Conservation (phyloP, 1,284 basidiomycete species). For the Rhodotorula sp. region DNA sequence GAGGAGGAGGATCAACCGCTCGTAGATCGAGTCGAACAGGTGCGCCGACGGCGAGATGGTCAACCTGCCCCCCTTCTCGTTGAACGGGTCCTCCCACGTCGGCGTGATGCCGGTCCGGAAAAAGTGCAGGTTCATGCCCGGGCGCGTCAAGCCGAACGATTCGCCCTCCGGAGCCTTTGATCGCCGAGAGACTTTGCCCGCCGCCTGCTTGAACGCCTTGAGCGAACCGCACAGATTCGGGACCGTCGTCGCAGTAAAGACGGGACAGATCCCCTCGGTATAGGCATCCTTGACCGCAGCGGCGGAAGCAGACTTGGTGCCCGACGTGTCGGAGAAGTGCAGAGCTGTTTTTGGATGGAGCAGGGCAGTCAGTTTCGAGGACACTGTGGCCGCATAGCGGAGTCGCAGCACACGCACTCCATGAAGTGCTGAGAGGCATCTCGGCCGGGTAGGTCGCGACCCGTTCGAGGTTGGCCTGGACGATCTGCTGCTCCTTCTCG, state of each 20-base stretch:
- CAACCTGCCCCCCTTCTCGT: slow-evolving; percentile 40
- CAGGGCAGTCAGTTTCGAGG: too few relatives aligned
- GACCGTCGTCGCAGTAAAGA: slow-evolving; percentile 34
- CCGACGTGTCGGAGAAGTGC: slow-evolving; percentile 40
- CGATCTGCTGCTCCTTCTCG: slow-evolving; percentile 16
- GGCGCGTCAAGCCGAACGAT: slow-evolving; percentile 25
- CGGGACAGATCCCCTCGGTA: slow-evolving; percentile 32
- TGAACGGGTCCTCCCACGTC: slow-evolving; percentile 42
- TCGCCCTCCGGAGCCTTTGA: slow-evolving; percentile 26
- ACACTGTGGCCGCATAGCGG: too few relatives aligned
- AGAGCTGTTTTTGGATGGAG: slow-evolving; percentile 20
- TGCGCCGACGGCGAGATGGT: slow-evolving; percentile 34
- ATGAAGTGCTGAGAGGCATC: slow-evolving; percentile 34
- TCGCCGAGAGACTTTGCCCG: slow-evolving; percentile 15
- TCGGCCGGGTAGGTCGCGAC: slow-evolving; percentile 30
- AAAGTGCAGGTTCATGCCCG: slow-evolving; percentile 41
- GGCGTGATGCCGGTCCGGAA: slow-evolving; percentile 38
- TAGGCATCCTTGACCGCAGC: slow-evolving; percentile 37
- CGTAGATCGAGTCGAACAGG: slow-evolving; percentile 35
- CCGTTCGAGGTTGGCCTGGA: slow-evolving; percentile 32
- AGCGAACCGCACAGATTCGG: slow-evolving; percentile 29
- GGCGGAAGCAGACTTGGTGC: slow-evolving; percentile 33
- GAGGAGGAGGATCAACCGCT: slow-evolving; percentile 37
- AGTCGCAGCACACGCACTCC: slow-evolving; percentile 31
- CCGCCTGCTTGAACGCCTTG: slow-evolving; percentile 40